These are phyloP conservation scores for Macrophomina pseudophaseolina DNA, from an alignment of 2,329 filamentous ascomycete species.

Conservation along the genomic window DNA sequence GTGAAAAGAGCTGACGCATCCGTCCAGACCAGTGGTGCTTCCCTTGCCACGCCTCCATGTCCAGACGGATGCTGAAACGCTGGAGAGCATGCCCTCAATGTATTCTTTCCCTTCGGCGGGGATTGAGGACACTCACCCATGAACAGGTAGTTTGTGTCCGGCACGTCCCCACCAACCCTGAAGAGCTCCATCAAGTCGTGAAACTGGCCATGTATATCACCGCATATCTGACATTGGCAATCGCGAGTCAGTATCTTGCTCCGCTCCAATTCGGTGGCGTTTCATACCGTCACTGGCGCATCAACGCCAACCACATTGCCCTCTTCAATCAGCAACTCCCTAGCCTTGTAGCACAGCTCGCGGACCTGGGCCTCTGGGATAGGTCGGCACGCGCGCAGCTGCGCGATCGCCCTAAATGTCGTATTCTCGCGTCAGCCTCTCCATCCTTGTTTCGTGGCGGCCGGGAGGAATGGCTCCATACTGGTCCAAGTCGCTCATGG, in stretches of 20 bases:
- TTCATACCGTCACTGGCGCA: constrained; percentile 83
- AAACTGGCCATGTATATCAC: constrained; percentile 96
- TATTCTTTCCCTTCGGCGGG: too few species aligned
- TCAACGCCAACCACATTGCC: constrained; percentile 96
- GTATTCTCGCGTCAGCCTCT: constrained; percentile 3
- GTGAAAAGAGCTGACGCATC: neutral
- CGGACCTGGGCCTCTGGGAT: constrained; percentile 95
- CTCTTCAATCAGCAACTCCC: constrained; percentile 95
- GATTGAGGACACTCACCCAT: constrained; percentile 67
- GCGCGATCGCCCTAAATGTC: constrained; percentile 78
- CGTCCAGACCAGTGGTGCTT: neutral
- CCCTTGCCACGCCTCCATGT: neutral
- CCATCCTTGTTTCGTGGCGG: neutral
- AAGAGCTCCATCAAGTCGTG: constrained; percentile 98
- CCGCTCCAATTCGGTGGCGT: neutral
- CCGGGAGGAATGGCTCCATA: constrained; percentile 49
- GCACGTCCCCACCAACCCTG: constrained; percentile 88
- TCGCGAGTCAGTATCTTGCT: constrained; percentile 25
- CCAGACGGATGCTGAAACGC: neutral
- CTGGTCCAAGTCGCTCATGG: constrained; percentile 94
- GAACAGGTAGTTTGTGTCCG: constrained; percentile 95
- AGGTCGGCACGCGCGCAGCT: constrained; percentile 91
- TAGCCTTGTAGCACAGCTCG: constrained; percentile 95
- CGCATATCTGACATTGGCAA: constrained; percentile 71
- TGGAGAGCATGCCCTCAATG: neutral